phyloP scores from a whole-genome alignment of 495 filamentous ascomycete species.

The Penicillium parvum region DNA sequence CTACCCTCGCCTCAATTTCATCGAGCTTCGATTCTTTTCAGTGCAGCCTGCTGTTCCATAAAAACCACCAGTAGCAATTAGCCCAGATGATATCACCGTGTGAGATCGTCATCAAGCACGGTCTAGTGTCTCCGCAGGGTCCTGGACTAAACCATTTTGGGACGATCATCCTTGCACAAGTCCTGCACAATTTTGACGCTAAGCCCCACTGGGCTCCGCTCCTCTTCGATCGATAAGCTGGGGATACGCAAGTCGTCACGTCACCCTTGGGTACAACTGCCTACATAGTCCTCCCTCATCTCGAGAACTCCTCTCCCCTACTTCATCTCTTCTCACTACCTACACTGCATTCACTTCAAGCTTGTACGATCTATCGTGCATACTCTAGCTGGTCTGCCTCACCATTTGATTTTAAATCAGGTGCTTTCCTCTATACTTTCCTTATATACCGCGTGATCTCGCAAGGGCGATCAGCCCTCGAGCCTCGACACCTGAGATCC shows the following conservation, averaged over 20 bases:
- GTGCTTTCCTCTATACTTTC: slow-evolving; percentile 5
- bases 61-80: no score
- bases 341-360: neutral
- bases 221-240: slow-evolving; percentile 4
- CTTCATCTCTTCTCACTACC: neutral
- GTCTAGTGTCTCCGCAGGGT: neutral
- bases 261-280: slow-evolving; percentile 16
- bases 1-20: no score
- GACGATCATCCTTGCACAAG: no score
- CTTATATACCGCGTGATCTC: slow-evolving; percentile 9
- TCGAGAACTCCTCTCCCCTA: neutral
- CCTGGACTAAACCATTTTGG: neutral
- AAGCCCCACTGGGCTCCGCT: slow-evolving; percentile 1
- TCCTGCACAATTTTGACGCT: no score
- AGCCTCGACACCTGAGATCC: no score
- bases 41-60: no score
- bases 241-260: slow-evolving; percentile 36
- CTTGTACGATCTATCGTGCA: slow-evolving; percentile 12
- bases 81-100: slow-evolving; percentile 13
- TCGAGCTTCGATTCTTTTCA: no score
- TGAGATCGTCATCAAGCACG: slow-evolving; percentile 3
- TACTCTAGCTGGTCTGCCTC: slow-evolving; percentile 6
- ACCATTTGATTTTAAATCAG: slow-evolving; percentile 1
- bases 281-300: slow-evolving; percentile 6
- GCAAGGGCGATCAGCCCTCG: neutral